A percentile compares a stretch with the other conserved stretches of the same genome.
Conservation (phyloP, 768 basidiomycete species). For the Suillus spraguei region DNA sequence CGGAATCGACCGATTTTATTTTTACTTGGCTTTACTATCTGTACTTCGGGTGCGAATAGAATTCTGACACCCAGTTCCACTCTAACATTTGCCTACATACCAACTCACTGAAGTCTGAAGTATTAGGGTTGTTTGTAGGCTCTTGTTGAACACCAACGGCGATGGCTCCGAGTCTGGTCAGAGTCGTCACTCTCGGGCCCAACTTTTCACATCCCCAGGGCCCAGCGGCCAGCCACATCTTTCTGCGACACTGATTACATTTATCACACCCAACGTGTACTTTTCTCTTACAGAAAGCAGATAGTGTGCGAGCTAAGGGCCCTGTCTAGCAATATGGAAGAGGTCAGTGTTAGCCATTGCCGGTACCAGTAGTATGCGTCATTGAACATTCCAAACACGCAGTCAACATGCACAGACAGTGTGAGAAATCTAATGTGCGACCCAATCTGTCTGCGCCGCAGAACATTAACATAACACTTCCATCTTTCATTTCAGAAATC, state of each 20-base stretch:
- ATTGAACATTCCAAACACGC: neutral
- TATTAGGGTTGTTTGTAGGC: neutral
- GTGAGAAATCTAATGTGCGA: neutral
- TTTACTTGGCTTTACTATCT: neutral
- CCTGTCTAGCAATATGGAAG: neutral
- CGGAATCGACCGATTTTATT: neutral
- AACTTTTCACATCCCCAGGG: neutral
- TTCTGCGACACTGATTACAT: neutral
- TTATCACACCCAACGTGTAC: neutral
- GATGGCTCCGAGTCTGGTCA: neutral
- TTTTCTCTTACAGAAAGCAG: neutral
- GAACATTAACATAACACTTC: neutral
- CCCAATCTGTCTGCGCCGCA: neutral
- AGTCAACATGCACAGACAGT: neutral
- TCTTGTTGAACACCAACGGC: neutral
- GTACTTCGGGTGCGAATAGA: neutral
- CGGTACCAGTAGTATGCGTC: neutral
- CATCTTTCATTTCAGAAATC: neutral
- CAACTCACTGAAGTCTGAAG: neutral
- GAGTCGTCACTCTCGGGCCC: neutral
- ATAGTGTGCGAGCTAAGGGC: neutral
- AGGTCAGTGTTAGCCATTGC: neutral
- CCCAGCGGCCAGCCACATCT: neutral
- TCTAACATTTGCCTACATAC: neutral
- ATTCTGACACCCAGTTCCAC: neutral